A percentile compares a stretch with the other conserved stretches of the same genome.
These are phyloP conservation scores for Cercospora sesami DNA, from an alignment of 2,329 filamentous ascomycete genomes.

Conservation along the genomic window DNA sequence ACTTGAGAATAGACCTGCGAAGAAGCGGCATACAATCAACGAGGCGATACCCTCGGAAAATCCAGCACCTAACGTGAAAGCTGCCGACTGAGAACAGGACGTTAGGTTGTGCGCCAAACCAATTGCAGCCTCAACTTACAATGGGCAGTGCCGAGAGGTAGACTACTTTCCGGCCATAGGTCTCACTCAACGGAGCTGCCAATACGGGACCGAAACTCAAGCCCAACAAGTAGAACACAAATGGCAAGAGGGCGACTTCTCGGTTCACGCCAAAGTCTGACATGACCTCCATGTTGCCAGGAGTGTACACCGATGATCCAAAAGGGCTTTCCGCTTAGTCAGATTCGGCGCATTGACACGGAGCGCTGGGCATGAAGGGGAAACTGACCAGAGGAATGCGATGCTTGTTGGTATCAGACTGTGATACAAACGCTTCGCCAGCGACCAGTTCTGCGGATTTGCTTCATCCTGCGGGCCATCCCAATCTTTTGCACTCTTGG, in stretches of 20 bases:
- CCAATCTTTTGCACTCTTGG: constrained; percentile 22
- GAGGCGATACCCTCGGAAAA: constrained; percentile 53
- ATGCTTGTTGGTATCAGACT: constrained; percentile 16
- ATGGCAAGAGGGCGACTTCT: constrained; percentile 58
- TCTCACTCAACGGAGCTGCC: constrained; percentile 61
- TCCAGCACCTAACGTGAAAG: constrained; percentile 60
- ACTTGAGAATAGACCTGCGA: constrained; percentile 70
- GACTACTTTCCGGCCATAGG: constrained; percentile 55
- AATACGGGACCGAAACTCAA: constrained; percentile 59
- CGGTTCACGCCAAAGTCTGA: constrained; percentile 55
- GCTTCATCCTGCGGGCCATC: constrained; percentile 20
- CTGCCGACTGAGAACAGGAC: constrained; percentile 39
- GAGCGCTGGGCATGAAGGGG: background rate
- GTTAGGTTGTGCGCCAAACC: background rate
- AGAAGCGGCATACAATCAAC: constrained; percentile 61
- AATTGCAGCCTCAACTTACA: background rate
- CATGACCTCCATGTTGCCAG: constrained; percentile 45
- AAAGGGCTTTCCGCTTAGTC: constrained; percentile 31
- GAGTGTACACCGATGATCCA: constrained; percentile 27
- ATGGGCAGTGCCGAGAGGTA: constrained; percentile 52
- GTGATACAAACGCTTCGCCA: constrained; percentile 16
- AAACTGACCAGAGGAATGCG: constrained; percentile 18
- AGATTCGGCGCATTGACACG: background rate
- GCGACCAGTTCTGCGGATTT: constrained; percentile 28
- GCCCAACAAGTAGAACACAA: constrained; percentile 62